These are phyloP conservation scores for Multifurca ochricompacta DNA, from an alignment of 768 basidiomycete genomes.

Conservation along the genomic window DNA sequence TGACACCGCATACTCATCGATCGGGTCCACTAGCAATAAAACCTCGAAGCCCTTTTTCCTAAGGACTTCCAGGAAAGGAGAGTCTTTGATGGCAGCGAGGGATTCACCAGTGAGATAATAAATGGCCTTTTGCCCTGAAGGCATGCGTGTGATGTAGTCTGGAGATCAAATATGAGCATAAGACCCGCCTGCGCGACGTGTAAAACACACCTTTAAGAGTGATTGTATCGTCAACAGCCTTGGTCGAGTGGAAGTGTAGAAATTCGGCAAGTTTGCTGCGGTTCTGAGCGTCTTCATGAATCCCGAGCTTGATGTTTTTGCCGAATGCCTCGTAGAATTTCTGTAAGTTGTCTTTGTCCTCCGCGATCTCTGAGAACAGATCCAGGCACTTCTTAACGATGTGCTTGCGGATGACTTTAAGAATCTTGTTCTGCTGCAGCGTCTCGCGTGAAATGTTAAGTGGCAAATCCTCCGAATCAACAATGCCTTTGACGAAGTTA, in stretches of 20 bases:
- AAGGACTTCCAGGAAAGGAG: constrained; percentile 97
- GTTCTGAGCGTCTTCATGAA: constrained; percentile 98
- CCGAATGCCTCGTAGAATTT: constrained; percentile 99
- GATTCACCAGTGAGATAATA: constrained; percentile 99
- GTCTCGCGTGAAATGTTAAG: constrained; percentile 99
- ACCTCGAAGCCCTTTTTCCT: constrained; percentile 99
- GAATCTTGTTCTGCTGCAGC: constrained; percentile 99
- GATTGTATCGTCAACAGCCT: constrained; percentile 80
- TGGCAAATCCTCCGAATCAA: constrained; percentile 99
- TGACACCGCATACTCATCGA: constrained; percentile 97
- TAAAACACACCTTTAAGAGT: constrained; percentile 76
- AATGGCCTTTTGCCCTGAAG: constrained; percentile 96
- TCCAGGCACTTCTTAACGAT: constrained; percentile 98
- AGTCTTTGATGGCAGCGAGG: constrained; percentile 81
- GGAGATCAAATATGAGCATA: not conserved
- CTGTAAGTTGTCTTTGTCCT: constrained; percentile 97
- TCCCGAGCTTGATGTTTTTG: constrained; percentile 99
- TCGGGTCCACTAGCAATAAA: constrained; percentile 94
- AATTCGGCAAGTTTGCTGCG: constrained; percentile 99
- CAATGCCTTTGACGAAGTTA: constrained; percentile 99
- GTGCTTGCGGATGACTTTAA: constrained; percentile 99
- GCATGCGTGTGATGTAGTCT: constrained; percentile 99
- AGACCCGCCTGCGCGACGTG: not conserved
- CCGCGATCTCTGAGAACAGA: constrained; percentile 89
- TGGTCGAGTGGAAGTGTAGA: constrained; percentile 97